phyloP scores from a whole-genome alignment of 768 basidiomycete genomes.

The Rhodotorula kratochvilovae region DNA sequence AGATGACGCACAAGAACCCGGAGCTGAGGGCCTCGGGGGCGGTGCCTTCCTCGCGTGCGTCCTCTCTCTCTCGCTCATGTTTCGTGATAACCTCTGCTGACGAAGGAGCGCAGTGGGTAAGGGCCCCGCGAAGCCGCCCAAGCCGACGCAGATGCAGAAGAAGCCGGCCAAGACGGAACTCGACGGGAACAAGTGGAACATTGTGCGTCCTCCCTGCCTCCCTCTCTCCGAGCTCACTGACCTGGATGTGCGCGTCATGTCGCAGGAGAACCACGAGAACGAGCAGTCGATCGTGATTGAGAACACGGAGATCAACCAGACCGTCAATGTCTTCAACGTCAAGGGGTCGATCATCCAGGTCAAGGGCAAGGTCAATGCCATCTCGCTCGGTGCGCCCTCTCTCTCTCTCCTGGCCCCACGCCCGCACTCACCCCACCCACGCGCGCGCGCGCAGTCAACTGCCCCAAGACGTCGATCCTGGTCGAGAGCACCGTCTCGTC shows the following conservation, averaged over 20 bases:
- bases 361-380: conserved; percentile 91
- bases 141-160: conserved; percentile 80
- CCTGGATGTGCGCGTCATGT: background rate
- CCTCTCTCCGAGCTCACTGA: too few relatives aligned
- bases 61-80: background rate
- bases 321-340: conserved; percentile 83
- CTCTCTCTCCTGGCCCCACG: background rate
- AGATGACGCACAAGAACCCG: conserved; percentile 99
- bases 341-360: conserved; percentile 76
- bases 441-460: conserved; percentile 64
- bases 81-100: too few relatives aligned
- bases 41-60: conserved; percentile 52
- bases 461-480: conserved; percentile 77
- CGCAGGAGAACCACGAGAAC: conserved; percentile 86
- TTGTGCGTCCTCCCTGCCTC: conserved; percentile 56
- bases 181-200: conserved; percentile 88
- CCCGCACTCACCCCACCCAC: background rate
- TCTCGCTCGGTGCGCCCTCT: conserved; percentile 67
- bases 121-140: conserved; percentile 56
- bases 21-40: conserved; percentile 59
- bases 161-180: conserved; percentile 83
- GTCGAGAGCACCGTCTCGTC: conserved; percentile 90
- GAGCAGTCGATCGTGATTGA: conserved; percentile 67
- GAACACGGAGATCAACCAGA: conserved; percentile 70
- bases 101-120: background rate